Percentiles rank a stretch among this genome's conserved stretches.
Conservation (phyloP, 768 basidiomycete species). For the Cubamyces lactineus region DNA sequence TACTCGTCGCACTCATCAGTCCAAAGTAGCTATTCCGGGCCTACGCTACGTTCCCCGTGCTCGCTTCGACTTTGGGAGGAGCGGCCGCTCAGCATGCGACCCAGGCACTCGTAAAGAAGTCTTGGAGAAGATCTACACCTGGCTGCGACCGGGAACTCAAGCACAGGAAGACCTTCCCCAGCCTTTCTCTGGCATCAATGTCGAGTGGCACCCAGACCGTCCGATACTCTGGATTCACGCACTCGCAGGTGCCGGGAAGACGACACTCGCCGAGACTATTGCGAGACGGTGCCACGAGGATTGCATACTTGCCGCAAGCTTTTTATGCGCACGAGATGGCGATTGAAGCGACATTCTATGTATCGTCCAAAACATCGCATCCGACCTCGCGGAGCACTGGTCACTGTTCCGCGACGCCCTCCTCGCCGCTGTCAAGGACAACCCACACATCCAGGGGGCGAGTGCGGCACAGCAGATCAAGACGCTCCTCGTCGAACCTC, state of each 20-base stretch:
- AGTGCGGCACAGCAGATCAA: slow-evolving; percentile 8
- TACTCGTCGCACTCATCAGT: not conserved
- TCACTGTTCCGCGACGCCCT: not conserved
- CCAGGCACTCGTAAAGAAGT: not conserved
- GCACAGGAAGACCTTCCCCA: not conserved
- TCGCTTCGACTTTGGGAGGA: not conserved
- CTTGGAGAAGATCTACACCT: not conserved
- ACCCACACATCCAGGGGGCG: not conserved
- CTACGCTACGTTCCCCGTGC: not conserved
- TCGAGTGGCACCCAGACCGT: not conserved
- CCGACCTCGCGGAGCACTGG: slow-evolving; percentile 11
- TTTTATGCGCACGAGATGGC: slow-evolving; percentile 21
- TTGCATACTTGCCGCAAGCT: slow-evolving; percentile 17
- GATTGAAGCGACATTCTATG: slow-evolving; percentile 12
- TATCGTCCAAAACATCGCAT: slow-evolving; percentile 21
- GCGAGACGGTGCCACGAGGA: slow-evolving; percentile 1
- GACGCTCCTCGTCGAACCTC: slow-evolving; percentile 16
- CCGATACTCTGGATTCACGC: slow-evolving; percentile 21
- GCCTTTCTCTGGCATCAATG: not conserved
- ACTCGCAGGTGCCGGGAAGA: slow-evolving; percentile 20
- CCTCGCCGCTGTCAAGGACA: not conserved
- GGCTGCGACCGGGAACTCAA: not conserved
- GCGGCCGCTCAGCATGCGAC: not conserved
- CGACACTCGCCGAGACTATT: slow-evolving; percentile 17
- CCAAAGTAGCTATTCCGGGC: not conserved